phyloP scores from a whole-genome alignment of 2,329 filamentous ascomycete genomes.

The Apiospora hydei region DNA sequence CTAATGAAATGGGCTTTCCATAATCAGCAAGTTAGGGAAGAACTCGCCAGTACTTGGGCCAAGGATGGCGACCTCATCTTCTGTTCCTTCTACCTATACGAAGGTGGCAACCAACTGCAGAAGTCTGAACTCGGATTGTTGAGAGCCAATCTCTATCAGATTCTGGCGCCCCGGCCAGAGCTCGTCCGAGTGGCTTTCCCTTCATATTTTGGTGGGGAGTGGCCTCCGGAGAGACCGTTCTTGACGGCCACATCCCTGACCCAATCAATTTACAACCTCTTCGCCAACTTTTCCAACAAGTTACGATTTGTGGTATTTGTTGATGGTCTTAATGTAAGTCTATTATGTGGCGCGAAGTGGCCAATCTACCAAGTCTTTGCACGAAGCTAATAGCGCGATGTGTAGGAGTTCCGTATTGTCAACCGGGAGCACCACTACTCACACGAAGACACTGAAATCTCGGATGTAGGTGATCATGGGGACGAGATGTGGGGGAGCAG shows the following conservation, averaged over 20 bases:
- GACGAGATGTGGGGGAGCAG: constrained; percentile 42
- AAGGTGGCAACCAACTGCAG: constrained; percentile 27
- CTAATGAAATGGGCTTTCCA: constrained; percentile 29
- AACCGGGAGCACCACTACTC: constrained; percentile 43
- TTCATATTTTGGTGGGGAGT: constrained; percentile 38
- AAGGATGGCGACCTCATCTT: constrained; percentile 25
- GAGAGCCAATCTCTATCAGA: constrained; percentile 26
- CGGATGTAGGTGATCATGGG: constrained; percentile 38
- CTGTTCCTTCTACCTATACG: constrained; percentile 23
- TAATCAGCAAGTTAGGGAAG: constrained; percentile 9
- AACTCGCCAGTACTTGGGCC: constrained; percentile 22
- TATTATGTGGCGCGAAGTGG: not conserved
- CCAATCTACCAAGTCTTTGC: not conserved
- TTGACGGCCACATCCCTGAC: constrained; percentile 37
- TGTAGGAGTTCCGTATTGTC: constrained; percentile 41
- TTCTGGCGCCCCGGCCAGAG: constrained; percentile 25
- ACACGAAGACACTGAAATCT: constrained; percentile 37
- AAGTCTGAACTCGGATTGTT: constrained; percentile 26
- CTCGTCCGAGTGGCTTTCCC: constrained; percentile 27
- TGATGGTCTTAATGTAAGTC: constrained; percentile 38
- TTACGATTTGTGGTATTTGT: constrained; percentile 39
- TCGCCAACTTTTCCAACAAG: constrained; percentile 39
- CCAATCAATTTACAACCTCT: constrained; percentile 41
- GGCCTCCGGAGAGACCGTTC: constrained; percentile 41
- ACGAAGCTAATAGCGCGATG: not conserved